These are phyloP conservation scores for Cubamyces sp. DNA, from an alignment of 768 basidiomycete genomes.

Conservation along the genomic window DNA sequence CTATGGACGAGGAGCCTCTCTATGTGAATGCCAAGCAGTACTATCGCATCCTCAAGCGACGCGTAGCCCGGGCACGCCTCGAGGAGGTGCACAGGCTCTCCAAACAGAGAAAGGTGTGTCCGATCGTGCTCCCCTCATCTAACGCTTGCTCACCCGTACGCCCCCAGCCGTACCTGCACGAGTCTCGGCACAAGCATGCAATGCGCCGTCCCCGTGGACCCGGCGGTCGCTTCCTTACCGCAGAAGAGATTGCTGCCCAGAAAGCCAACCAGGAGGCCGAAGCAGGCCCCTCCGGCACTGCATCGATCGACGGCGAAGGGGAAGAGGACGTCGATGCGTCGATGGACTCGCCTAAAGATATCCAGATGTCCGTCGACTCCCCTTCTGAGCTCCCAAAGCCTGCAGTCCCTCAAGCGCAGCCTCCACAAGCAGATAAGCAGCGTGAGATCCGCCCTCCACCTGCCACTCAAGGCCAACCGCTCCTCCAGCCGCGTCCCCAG, in stretches of 20 bases:
- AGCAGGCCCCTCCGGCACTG: conserved; percentile 38
- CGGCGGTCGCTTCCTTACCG: conserved; percentile 96
- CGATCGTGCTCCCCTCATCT: conserved; percentile 9
- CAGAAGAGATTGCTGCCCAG: conserved; percentile 91
- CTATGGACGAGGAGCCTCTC: conserved; percentile 92
- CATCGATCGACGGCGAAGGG: conserved; percentile 44
- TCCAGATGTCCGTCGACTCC: conserved; percentile 29
- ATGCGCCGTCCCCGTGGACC: conserved; percentile 97
- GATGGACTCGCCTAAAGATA: conserved; percentile 27
- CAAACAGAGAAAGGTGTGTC: conserved; percentile 83
- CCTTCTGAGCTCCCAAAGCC: conserved; percentile 24
- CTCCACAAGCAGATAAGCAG: conserved; percentile 18
- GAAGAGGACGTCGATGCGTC: conserved; percentile 38
- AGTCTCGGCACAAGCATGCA: conserved; percentile 97
- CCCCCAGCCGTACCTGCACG: conserved; percentile 84
- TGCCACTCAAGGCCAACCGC: conserved; percentile 23
- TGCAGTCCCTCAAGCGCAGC: conserved; percentile 1
- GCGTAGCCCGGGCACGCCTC: conserved; percentile 86
- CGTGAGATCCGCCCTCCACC: conserved; percentile 17
- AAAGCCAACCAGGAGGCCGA: conserved; percentile 48
- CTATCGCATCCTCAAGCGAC: conserved; percentile 95
- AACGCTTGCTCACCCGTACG: conserved; percentile 13
- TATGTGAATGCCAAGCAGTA: conserved; percentile 99
- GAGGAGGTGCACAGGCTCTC: conserved; percentile 95
- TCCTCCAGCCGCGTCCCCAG: conserved; percentile 32